Percentiles rank a stretch among this genome's conserved stretches.
phyloP scores from a whole-genome alignment of 1,284 basidiomycete genomes.

The Moniliophthora roreri region DNA sequence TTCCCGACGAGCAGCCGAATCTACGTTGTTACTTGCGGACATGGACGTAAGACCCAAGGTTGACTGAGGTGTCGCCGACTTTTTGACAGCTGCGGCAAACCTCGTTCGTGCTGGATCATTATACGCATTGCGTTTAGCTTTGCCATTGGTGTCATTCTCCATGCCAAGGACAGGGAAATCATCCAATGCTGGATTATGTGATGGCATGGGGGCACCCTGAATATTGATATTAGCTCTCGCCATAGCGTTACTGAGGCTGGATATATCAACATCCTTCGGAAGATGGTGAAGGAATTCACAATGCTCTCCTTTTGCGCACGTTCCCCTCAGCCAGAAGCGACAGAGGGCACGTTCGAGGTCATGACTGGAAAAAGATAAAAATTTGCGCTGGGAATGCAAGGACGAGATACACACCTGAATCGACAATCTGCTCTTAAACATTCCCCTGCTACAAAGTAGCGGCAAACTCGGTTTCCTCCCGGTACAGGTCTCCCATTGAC shows the following conservation, averaged over 20 bases:
- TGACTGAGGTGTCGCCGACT: constrained; percentile 30
- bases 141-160: constrained; percentile 40
- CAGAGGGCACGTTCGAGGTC: constrained; percentile 92
- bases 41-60: constrained; percentile 16
- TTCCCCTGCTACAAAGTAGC: constrained; percentile 96
- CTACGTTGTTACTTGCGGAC: constrained; percentile 31
- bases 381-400: constrained; percentile 4
- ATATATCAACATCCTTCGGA: constrained; percentile 75
- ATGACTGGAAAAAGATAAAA: constrained; percentile 50
- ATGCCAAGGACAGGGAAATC: constrained; percentile 88
- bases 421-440: constrained; percentile 95
- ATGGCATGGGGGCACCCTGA: constrained; percentile 33
- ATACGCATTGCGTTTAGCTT: constrained; percentile 37
- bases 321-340: constrained; percentile 97
- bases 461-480: constrained; percentile 79
- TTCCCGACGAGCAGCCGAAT: constrained; percentile 50
- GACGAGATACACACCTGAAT: constrained; percentile 71
- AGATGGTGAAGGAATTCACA: constrained; percentile 91
- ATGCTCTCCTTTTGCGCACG: constrained; percentile 90
- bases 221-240: constrained; percentile 55
- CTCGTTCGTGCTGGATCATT: constrained; percentile 81
- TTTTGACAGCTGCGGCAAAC: constrained; percentile 83
- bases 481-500: constrained; percentile 58
- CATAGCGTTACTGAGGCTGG: constrained; percentile 70
- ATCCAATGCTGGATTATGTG: constrained; percentile 54